A percentile compares a stretch with the other conserved stretches of the same genome.
Evolutionary conservation across 2,329 filamentous ascomycete genomes (phyloP).

Genomic region (Trichoderma atrobrunneum): DNA sequence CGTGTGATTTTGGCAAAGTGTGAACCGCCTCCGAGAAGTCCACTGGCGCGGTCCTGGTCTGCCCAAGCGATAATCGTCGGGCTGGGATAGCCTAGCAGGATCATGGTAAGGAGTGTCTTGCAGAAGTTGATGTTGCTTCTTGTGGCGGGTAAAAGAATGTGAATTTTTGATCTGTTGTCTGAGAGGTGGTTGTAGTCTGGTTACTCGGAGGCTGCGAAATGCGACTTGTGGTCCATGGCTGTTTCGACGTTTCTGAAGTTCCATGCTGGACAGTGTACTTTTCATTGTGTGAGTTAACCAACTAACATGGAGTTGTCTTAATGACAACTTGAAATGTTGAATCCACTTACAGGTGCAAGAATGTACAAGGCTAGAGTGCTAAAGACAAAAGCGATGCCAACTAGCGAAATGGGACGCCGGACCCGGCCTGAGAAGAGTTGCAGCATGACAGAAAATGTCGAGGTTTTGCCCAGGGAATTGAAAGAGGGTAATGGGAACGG

Average conservation of each 20-base stretch:
- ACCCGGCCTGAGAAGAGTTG: neutral
- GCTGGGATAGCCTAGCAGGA: conserved; percentile 30
- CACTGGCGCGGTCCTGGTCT: conserved; percentile 21
- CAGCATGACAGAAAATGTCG: neutral
- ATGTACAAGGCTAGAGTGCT: conserved; percentile 18
- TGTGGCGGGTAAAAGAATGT: conserved; percentile 31
- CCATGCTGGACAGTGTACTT: neutral
- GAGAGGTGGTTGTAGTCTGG: neutral
- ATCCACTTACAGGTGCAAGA: conserved; percentile 17
- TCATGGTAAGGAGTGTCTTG: conserved; percentile 33
- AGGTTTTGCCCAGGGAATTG: neutral
- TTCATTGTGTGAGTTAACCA: neutral
- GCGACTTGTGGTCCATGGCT: neutral
- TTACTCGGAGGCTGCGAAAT: neutral
- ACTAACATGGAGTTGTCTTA: neutral
- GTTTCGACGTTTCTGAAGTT: neutral
- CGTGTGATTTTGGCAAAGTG: conserved; percentile 32
- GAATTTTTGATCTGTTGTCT: conserved; percentile 16
- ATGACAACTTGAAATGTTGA: neutral
- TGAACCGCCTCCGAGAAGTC: conserved; percentile 27
- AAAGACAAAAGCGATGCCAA: conserved; percentile 17
- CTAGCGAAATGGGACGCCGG: conserved; percentile 1
- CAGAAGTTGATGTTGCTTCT: conserved; percentile 28
- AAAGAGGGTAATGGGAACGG: neutral
- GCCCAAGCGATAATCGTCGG: conserved; percentile 31